Conservation (phyloP, 1,284 basidiomycete species). For the Apiotrichum siamense region DNA sequence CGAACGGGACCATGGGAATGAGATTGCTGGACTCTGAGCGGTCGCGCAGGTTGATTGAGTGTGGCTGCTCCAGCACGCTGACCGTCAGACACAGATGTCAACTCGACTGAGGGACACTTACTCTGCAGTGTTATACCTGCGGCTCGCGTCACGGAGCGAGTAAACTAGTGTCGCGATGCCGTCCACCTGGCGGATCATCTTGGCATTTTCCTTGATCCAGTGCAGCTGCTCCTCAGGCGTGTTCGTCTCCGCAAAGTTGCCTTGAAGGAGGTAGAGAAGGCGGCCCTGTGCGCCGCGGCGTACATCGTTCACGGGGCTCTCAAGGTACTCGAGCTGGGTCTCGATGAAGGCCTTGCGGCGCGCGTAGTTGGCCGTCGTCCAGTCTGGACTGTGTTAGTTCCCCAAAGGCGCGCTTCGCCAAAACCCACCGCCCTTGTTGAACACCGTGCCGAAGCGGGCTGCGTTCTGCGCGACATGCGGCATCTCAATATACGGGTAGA, state of each 20-base stretch:
- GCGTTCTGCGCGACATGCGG: constrained; percentile 81
- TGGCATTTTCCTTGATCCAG: constrained; percentile 93
- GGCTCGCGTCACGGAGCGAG: constrained; percentile 82
- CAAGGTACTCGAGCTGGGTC: constrained; percentile 72
- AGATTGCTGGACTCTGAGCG: constrained; percentile 12
- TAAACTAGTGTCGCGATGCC: constrained; percentile 77
- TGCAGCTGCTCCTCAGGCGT: constrained; percentile 91
- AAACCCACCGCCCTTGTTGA: constrained; percentile 58
- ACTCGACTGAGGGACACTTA: constrained; percentile 13
- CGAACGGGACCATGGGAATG: constrained; percentile 30
- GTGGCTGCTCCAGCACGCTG: constrained; percentile 6
- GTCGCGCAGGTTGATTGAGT: constrained; percentile 6
- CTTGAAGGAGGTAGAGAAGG: constrained; percentile 85
- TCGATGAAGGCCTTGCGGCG: constrained; percentile 64
- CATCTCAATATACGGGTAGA: constrained; percentile 97
- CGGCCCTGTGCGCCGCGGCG: constrained; percentile 80
- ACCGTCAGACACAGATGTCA: neutral
- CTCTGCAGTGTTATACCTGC: constrained; percentile 59
- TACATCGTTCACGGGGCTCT: constrained; percentile 74
- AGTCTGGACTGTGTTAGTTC: constrained; percentile 55
- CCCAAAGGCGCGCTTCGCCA: neutral
- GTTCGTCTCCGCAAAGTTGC: constrained; percentile 82
- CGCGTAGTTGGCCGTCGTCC: constrained; percentile 63
- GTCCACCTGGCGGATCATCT: constrained; percentile 74
- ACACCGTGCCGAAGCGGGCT: constrained; percentile 78